These are phyloP conservation scores for Gymnopus androsaceus DNA, from an alignment of 1,284 basidiomycete species.

Conservation along the genomic window DNA sequence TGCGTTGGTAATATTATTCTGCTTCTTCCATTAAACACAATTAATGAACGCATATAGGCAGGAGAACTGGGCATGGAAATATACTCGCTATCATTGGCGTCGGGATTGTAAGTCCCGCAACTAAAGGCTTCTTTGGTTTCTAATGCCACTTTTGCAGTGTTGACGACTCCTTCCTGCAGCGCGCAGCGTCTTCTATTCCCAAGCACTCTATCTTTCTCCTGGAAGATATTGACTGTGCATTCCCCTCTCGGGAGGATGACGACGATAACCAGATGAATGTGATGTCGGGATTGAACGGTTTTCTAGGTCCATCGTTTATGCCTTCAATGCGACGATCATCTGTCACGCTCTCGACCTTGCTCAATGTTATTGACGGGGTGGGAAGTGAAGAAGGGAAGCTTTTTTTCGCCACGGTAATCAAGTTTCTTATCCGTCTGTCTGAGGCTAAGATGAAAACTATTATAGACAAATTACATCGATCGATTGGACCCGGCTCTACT, in stretches of 20 bases:
- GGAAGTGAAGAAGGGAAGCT: conserved; percentile 57
- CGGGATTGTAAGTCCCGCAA: conserved; percentile 40
- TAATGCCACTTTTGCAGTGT: conserved; percentile 34
- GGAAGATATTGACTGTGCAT: conserved; percentile 60
- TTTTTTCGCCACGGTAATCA: conserved; percentile 53
- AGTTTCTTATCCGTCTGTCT: neutral
- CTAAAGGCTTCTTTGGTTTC: neutral
- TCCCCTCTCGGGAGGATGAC: conserved; percentile 44
- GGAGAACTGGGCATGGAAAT: conserved; percentile 62
- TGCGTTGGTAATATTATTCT: conserved; percentile 41
- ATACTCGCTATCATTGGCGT: conserved; percentile 55
- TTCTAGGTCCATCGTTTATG: neutral
- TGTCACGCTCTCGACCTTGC: conserved; percentile 51
- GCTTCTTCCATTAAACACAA: neutral
- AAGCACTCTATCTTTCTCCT: conserved; percentile 53
- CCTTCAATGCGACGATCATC: conserved; percentile 25
- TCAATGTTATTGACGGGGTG: conserved; percentile 58
- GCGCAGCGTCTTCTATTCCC: conserved; percentile 46
- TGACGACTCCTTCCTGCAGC: conserved; percentile 48
- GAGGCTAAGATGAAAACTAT: neutral
- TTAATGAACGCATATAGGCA: conserved; percentile 31
- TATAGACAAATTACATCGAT: conserved; percentile 56
- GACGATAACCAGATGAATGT: neutral
- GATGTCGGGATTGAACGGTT: neutral
- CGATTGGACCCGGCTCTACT: conserved; percentile 51